Conservation (phyloP, 805 yeast genomes). For the Zygosaccharomyces lentus region DNA sequence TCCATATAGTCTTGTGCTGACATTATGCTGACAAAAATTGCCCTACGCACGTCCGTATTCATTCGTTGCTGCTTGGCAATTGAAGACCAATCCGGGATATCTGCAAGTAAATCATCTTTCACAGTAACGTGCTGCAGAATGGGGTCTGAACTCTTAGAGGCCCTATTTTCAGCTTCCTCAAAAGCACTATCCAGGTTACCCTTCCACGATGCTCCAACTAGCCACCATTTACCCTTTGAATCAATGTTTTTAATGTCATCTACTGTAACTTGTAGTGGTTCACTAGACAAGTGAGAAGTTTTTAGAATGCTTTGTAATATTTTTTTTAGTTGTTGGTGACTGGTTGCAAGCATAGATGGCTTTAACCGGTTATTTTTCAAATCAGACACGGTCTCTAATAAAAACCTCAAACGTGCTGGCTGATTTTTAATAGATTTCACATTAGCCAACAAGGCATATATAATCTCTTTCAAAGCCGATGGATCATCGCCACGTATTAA, state of each 20-base stretch:
- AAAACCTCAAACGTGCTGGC: conserved; percentile 68
- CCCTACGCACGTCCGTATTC: conserved; percentile 94
- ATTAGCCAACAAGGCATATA: conserved; percentile 34
- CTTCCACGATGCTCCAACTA: conserved; percentile 97
- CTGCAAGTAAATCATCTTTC: conserved; percentile 59
- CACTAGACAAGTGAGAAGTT: conserved; percentile 37
- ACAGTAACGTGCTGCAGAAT: conserved; percentile 36
- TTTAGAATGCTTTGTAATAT: conserved; percentile 52
- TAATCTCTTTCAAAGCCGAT: conserved; percentile 72
- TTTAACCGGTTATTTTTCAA: conserved; percentile 81
- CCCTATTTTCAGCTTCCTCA: conserved; percentile 23
- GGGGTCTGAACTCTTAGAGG: conserved; percentile 14
- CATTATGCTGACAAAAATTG: conserved; percentile 91
- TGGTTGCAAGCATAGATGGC: conserved; percentile 32
- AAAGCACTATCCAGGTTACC: conserved; percentile 46
- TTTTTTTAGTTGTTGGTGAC: conserved; percentile 38
- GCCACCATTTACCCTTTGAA: conserved; percentile 96
- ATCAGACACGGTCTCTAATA: conserved; percentile 79
- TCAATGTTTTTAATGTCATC: conserved; percentile 76
- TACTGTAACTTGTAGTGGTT: conserved; percentile 78
- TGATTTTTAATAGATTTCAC: conserved; percentile 44
- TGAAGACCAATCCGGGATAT: conserved; percentile 81
- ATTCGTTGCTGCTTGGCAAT: conserved; percentile 82
- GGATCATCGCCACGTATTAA: conserved; percentile 92
- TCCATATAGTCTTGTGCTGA: conserved; percentile 90